A percentile compares a stretch with the other conserved stretches of the same genome.
Evolutionary conservation across 306 rosid genomes (phyloP).

Genomic region (Macrotyloma uniflorum): DNA sequence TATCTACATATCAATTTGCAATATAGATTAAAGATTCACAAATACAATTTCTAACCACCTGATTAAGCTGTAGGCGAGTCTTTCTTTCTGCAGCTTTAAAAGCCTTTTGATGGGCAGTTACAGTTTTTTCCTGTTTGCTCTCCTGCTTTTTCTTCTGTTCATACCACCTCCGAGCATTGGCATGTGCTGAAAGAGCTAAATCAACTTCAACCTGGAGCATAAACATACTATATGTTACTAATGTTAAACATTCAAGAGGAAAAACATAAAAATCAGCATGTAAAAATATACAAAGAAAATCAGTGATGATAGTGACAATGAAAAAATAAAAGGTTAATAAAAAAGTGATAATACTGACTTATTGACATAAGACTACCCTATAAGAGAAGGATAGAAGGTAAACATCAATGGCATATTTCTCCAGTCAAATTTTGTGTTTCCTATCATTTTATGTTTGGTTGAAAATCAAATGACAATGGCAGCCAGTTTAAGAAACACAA

Average conservation of each 20-base stretch:
- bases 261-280: constrained; percentile 22
- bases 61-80: constrained; percentile 89
- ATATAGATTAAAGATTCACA: constrained; percentile 3
- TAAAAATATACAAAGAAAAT: neutral
- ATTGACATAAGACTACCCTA: constrained; percentile 15
- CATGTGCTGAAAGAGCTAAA: constrained; percentile 92
- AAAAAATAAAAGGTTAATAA: neutral
- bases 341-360: neutral
- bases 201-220: constrained; percentile 82
- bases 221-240: constrained; percentile 32
- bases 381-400: constrained; percentile 12
- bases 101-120: constrained; percentile 92
- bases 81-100: constrained; percentile 97
- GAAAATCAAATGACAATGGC: neutral
- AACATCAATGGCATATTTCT: constrained; percentile 6
- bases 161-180: constrained; percentile 97
- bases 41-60: constrained; percentile 57
- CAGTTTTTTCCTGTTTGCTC: constrained; percentile 91
- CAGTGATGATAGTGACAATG: constrained; percentile 10
- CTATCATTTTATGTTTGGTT: neutral
- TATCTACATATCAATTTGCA: constrained; percentile 32
- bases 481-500: constrained; percentile 21
- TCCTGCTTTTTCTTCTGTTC: constrained; percentile 94
- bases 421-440: neutral
- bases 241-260: constrained; percentile 8